These are phyloP conservation scores for Psilocybe mexicana DNA, from an alignment of 1,284 basidiomycete species.

Conservation along the genomic window DNA sequence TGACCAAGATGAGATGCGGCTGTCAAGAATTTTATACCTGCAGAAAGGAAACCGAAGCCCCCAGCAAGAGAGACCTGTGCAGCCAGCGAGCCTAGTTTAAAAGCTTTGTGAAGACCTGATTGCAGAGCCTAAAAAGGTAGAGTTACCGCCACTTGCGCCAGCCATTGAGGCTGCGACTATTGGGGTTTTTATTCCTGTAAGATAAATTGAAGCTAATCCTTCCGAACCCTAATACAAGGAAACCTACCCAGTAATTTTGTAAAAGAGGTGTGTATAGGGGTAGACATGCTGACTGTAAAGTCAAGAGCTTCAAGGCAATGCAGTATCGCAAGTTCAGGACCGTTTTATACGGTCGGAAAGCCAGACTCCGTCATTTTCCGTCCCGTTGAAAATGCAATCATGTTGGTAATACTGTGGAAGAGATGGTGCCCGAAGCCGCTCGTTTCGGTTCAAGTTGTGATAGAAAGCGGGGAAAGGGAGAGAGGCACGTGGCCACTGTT, in stretches of 20 bases:
- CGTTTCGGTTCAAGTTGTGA: background rate
- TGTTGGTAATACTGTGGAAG: background rate
- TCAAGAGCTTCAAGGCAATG: background rate
- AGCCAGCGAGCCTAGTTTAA: constrained; percentile 52
- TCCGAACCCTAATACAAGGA: background rate
- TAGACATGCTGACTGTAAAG: constrained; percentile 2
- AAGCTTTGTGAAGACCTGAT: background rate
- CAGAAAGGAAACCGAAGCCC: constrained; percentile 69
- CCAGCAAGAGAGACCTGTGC: constrained; percentile 62
- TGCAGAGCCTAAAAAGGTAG: background rate
- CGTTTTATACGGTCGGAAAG: background rate
- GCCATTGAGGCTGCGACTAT: constrained; percentile 70
- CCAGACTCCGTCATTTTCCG: background rate
- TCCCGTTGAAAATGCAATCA: background rate
- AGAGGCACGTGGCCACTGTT: background rate
- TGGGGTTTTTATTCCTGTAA: constrained; percentile 53
- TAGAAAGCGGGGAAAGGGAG: background rate
- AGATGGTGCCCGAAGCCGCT: background rate
- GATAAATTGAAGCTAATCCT: background rate
- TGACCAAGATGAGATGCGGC: background rate
- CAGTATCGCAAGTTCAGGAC: background rate
- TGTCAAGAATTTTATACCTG: constrained; percentile 40
- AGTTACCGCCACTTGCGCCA: constrained; percentile 52
- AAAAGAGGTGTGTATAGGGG: constrained; percentile 19
- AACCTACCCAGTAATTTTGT: constrained; percentile 25